Evolutionary conservation across 2,329 filamentous ascomycete genomes (phyloP), one percentile per base, ranked within the genome.

Genomic region (Pyrenochaeta sp.): DNA sequence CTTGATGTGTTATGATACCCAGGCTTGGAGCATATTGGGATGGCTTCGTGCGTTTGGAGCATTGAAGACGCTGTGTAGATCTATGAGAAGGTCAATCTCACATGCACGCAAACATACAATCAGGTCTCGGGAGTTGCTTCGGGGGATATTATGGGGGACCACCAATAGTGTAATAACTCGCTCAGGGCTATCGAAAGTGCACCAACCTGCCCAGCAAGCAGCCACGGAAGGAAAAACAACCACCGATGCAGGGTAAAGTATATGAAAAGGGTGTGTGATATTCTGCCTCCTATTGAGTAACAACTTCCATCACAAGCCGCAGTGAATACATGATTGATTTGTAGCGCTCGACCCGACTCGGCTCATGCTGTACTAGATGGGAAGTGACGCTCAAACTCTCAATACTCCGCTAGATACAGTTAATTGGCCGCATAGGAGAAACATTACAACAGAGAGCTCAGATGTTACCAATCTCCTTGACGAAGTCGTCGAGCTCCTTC

Each of bases 401-500:
- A 58, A 45, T 53, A 58, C 23, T 61, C 50, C 41, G 54, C 57
- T 63, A 54, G 38, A 48, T 44, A 50, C 32, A 55, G 59, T 61
- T 54, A 68, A 67, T 62, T 58, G n/a, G 64, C 58, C 58, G 49
- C 52, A 55, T 60, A 55, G 49, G 64, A 67, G 35, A 44, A 19
- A 46, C n/a, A n/a, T n/a, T n/a, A 51, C 29, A 39, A 41, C 32
- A 32, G 31, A 18, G 42, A 62, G 55, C 65, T 85, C 85, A 97
- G 76, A 97, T 92, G 79, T 90, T 94, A 81, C 87, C 88, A 77
- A 97, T 92, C 78, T 96, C 92, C 64, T 80, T 77, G 78, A 94
- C 89, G 76, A 97, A 89, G 59, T 93, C 88, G 69, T 95, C 86
- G 70, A 96, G 80, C 74, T 96, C 91, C 82, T 93, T 93, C 82